Percentiles rank a stretch among this genome's conserved stretches.
phyloP scores from a whole-genome alignment of 176 grass and related monocot species.

The Rhynchospora tenuis region DNA sequence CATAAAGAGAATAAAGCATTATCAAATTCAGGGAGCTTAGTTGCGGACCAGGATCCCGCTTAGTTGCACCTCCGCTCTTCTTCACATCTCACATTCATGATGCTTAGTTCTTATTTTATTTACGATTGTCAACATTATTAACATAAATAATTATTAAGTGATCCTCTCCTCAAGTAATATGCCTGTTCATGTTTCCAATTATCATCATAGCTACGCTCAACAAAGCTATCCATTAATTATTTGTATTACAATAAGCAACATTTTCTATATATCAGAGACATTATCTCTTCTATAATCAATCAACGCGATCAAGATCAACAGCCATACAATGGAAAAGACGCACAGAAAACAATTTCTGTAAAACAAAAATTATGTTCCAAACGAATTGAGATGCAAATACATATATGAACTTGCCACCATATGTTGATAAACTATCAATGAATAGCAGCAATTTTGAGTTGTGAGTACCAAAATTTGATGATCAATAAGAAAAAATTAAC shows the following conservation, averaged over 20 bases:
- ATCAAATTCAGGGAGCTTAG: too few species aligned
- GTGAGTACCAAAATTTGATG: not conserved
- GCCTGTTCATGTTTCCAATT: not conserved
- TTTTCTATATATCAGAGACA: not conserved
- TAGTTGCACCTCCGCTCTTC: too few species aligned
- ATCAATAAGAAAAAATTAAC: not conserved
- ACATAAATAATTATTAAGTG: too few species aligned
- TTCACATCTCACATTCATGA: too few species aligned
- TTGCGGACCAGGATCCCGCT: too few species aligned
- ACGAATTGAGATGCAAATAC: slow-evolving; percentile 5
- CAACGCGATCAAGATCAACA: not conserved
- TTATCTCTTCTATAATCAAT: not conserved
- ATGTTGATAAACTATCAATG: not conserved
- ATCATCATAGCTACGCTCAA: not conserved
- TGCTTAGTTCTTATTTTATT: too few species aligned
- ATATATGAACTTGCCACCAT: not conserved
- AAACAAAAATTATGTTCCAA: not conserved
- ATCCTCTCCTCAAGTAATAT: too few species aligned
- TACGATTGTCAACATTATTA: too few species aligned
- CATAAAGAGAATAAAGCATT: too few species aligned
- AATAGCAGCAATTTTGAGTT: not conserved
- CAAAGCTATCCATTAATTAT: not conserved
- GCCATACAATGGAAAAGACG: not conserved
- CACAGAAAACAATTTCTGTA: not conserved
- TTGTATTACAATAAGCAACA: not conserved